These are phyloP conservation scores for Lactarius vividus DNA, from an alignment of 768 basidiomycete species.

Conservation along the genomic window DNA sequence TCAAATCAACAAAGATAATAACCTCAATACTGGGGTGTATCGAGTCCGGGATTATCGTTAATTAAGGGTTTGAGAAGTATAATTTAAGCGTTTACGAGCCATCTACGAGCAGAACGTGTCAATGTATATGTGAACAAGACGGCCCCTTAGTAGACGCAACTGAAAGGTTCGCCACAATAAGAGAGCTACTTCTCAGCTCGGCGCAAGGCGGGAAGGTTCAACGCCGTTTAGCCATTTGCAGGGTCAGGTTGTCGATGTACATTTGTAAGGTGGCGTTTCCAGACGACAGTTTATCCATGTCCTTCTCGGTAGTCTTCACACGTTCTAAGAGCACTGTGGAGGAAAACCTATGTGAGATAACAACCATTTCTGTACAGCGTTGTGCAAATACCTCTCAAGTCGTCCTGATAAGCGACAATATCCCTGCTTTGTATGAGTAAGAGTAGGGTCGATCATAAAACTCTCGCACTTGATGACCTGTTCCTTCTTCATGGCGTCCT, in stretches of 20 bases:
- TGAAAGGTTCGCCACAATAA: neutral
- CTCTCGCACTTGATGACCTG: conserved; percentile 65
- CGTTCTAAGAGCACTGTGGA: conserved; percentile 60
- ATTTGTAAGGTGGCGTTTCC: conserved; percentile 82
- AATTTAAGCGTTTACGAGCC: neutral
- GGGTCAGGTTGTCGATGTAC: conserved; percentile 87
- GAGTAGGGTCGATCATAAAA: neutral
- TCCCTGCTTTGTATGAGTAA: conserved; percentile 50
- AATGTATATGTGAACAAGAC: neutral
- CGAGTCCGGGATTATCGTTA: neutral
- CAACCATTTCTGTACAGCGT: neutral
- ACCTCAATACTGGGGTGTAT: neutral
- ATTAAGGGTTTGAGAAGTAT: neutral
- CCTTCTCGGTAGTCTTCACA: conserved; percentile 66
- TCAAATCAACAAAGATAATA: neutral
- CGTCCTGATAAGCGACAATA: conserved; percentile 70
- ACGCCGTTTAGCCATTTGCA: conserved; percentile 81
- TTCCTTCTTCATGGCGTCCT: conserved; percentile 77
- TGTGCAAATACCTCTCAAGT: conserved; percentile 57
- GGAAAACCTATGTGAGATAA: conserved; percentile 6
- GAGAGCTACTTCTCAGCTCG: neutral
- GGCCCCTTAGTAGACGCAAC: neutral
- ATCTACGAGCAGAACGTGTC: neutral
- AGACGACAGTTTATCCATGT: conserved; percentile 76
- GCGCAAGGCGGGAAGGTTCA: conserved; percentile 33